Evolutionary conservation across 345 rosid genomes (phyloP), one percentile per base, ranked within the genome.

Genomic region (Excoecaria cochinchinensis): DNA sequence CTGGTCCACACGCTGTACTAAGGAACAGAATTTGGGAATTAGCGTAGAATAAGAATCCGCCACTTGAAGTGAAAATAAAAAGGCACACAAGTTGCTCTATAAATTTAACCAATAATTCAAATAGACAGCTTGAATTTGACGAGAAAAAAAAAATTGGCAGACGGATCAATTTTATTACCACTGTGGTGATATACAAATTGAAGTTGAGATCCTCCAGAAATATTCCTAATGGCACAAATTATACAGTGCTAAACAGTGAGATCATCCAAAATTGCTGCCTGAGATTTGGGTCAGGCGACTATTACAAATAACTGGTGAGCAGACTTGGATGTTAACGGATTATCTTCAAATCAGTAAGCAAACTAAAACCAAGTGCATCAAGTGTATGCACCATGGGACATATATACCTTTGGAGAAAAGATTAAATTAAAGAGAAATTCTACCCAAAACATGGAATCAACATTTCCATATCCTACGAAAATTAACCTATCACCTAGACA

Each of bases 401-500:
- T 39, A 63, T 58, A 9, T 17, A 17, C 53, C 81, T 59, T 44
- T 36, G 42, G 8, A 47, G 50, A 6, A 5, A 1, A 63, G 42
- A 31, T 31, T 31, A 8, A 71, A 13, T 8, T 1, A 22, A 24
- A 5, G 42, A n/a, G 31, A 10, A 38, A 4, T 31, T n/a, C 31
- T 22, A 50, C 38, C 52, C 47, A 59, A 66, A n/a, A 64, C 14
- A 36, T 4, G 31, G 36, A 38, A 8, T 17, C 31, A 5, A 31
- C 19, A 5, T 38, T 47, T 59, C 40, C 39, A 48, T 53, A 14
- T 56, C 74, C 70, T 71, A 80, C 81, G 77, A 67, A 76, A 63
- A 48, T 67, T 7, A 21, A 66, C 40, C 55, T 13, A 78, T 90
- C 89, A 90, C 74, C 95, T 87, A 70, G 92, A 89, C 94, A 87